phyloP scores from a whole-genome alignment of 225 moss, liverwort and hornwort genomes.

The Marchantia paleacea region DNA sequence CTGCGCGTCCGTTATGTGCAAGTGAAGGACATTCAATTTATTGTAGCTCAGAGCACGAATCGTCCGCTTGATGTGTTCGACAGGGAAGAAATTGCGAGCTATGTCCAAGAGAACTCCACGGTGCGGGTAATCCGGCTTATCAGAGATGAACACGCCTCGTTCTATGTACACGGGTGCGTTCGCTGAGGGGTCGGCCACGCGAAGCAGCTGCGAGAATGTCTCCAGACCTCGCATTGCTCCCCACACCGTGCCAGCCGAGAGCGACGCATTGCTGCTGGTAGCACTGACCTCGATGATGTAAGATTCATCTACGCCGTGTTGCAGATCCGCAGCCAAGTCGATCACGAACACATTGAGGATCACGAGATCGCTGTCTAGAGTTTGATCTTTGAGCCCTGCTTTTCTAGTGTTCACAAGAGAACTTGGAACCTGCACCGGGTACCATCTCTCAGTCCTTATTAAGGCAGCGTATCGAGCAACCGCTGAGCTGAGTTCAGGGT shows the following conservation, averaged over 20 bases:
- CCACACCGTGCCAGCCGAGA: slow-evolving; percentile 60
- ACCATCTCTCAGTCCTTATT: slow-evolving; percentile 59
- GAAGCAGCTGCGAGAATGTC: slow-evolving; percentile 80
- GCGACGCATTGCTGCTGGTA: slow-evolving; percentile 8
- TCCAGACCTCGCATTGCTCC: slow-evolving; percentile 78
- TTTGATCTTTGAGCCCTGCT: background rate
- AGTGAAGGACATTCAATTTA: slow-evolving; percentile 38
- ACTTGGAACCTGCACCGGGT: slow-evolving; percentile 35
- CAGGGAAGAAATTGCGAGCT: slow-evolving; percentile 33
- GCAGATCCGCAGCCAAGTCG: slow-evolving; percentile 45
- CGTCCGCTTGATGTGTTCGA: slow-evolving; percentile 26
- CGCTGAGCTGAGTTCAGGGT: slow-evolving; percentile 39
- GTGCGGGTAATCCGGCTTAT: slow-evolving; percentile 29
- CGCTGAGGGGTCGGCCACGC: background rate
- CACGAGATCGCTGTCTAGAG: background rate
- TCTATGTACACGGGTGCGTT: slow-evolving; percentile 5
- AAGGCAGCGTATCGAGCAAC: slow-evolving; percentile 40
- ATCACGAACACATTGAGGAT: slow-evolving; percentile 46
- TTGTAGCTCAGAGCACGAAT: slow-evolving; percentile 37
- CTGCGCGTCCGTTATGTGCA: slow-evolving; percentile 32
- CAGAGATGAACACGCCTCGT: slow-evolving; percentile 10
- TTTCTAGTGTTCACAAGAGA: no score
- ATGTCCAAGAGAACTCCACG: slow-evolving; percentile 35
- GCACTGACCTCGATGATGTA: slow-evolving; percentile 47
- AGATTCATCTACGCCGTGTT: slow-evolving; percentile 76